Evolutionary conservation across 305 asterid species (phyloP), one percentile per base, ranked within the genome.

Genomic region (Stenogyne calaminthoides): DNA sequence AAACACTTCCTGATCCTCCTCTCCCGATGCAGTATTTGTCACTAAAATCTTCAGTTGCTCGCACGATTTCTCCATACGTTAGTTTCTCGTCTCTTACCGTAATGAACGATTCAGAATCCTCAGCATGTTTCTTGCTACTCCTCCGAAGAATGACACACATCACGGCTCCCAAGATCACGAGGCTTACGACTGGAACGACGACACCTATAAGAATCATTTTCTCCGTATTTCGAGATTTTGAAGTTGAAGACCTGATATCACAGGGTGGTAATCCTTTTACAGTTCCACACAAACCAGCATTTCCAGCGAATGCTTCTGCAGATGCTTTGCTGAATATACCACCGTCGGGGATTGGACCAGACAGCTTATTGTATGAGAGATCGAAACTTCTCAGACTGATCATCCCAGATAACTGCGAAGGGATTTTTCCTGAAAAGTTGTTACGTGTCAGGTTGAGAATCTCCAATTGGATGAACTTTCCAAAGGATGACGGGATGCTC

Each of bases 1-100:
- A 91, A 29, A 89, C 95, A 54, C 80, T 84, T 72, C 95, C 96
- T 69, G 86, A 86, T 67, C 96, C 91, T 75, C 97, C 95, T 71
- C 79, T 84, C 34, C 96, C 97, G 37, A 91, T 88, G 84, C 91
- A 85, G 71, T 79, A 79, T 56, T 63, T 83, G 51, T 84, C 93
- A 20, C 64, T 42, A 55, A 91, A 91, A 69, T 77, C 70, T 57
- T 84, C 85, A 3, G 97, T 91, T 39, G 97, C 90, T 77, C 75
- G 77, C 27, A 74, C 82, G 55, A 91, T 75, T 69, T 91, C 96
- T 59, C 84, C 78, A 44, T 87, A 86, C 57, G 85, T 80, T 57
- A 91, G 76, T 51, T 84, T 89, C 27, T 83, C 93, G 78, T 84
- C 91, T 71, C 65, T 85, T 74, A 78, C 93, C 88, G 93, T 87